Evolutionary conservation across 116 monocot species (phyloP).

Genomic region (Dioscorea cayenensis): DNA sequence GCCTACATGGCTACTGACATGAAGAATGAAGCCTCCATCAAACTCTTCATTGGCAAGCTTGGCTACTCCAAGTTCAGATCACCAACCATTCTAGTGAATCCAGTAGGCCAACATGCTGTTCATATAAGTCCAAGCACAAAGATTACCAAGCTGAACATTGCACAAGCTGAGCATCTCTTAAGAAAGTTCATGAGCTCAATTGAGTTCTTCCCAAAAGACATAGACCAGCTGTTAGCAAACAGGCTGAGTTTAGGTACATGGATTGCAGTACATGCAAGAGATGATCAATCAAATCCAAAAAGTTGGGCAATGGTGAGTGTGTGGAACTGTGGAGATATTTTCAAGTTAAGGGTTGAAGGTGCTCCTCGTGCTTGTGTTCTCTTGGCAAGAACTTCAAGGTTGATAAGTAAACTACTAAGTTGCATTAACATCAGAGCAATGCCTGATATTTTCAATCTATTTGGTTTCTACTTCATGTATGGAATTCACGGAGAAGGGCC

Average conservation of each 20-base stretch:
- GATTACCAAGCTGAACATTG: conserved; percentile 6
- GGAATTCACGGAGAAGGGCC: conserved; percentile 29
- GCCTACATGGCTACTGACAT: conserved; percentile 46
- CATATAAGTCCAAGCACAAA: not conserved
- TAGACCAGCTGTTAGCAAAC: conserved; percentile 28
- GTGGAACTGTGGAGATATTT: conserved; percentile 31
- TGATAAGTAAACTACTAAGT: conserved; percentile 14
- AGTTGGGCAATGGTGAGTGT: conserved; percentile 35
- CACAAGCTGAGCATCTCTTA: conserved; percentile 22
- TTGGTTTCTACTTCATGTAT: conserved; percentile 37
- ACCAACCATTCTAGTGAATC: conserved; percentile 25
- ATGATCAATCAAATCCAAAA: conserved; percentile 3
- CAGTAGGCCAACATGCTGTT: conserved; percentile 18
- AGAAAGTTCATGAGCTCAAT: conserved; percentile 13
- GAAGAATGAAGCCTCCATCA: conserved; percentile 27
- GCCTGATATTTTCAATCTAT: conserved; percentile 26
- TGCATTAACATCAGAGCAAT: conserved; percentile 22
- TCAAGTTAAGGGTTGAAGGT: conserved; percentile 34
- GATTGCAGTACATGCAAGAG: conserved; percentile 11
- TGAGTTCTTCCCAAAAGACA: conserved; percentile 50
- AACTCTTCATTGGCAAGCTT: conserved; percentile 31
- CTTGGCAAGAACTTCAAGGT: conserved; percentile 14
- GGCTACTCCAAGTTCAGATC: conserved; percentile 36
- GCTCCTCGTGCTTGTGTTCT: conserved; percentile 12
- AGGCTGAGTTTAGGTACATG: conserved; percentile 27